These are phyloP conservation scores for Claviceps purpurea DNA, from an alignment of 2,329 filamentous ascomycete species.

Conservation along the genomic window DNA sequence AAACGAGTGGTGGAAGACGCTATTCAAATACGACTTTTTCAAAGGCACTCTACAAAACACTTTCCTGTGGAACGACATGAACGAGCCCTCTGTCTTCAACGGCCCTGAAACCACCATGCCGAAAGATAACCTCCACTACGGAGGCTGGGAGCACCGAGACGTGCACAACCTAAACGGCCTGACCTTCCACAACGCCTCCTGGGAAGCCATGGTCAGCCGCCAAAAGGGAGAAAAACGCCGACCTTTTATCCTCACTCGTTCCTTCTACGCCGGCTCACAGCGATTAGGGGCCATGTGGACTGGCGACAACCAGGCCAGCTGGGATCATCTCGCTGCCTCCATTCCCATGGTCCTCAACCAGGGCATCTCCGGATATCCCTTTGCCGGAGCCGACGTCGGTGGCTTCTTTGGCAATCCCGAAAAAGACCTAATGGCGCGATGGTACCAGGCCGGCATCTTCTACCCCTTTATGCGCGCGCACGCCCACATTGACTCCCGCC, in stretches of 20 bases:
- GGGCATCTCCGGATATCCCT: slow-evolving; percentile 85
- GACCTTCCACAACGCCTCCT: slow-evolving; percentile 92
- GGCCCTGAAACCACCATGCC: slow-evolving; percentile 98
- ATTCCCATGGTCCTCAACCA: slow-evolving; percentile 91
- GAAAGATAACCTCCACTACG: slow-evolving; percentile 89
- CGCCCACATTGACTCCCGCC: slow-evolving; percentile 89
- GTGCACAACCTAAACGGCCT: slow-evolving; percentile 92
- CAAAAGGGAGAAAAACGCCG: slow-evolving; percentile 75
- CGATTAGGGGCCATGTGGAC: slow-evolving; percentile 95
- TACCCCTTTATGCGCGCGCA: slow-evolving; percentile 98
- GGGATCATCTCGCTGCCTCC: slow-evolving; percentile 79
- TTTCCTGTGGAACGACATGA: slow-evolving; percentile 99
- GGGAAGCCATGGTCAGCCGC: slow-evolving; percentile 67
- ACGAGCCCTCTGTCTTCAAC: slow-evolving; percentile 97
- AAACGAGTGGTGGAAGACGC: slow-evolving; percentile 75
- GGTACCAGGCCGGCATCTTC: slow-evolving; percentile 94
- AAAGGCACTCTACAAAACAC: slow-evolving; percentile 76
- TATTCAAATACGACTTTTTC: slow-evolving; percentile 83
- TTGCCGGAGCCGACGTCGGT: slow-evolving; percentile 88
- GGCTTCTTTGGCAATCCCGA: slow-evolving; percentile 97
- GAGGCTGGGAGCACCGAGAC: slow-evolving; percentile 91
- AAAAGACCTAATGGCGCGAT: slow-evolving; percentile 79
- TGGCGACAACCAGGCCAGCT: slow-evolving; percentile 88
- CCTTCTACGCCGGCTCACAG: slow-evolving; percentile 86
- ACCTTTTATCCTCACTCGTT: slow-evolving; percentile 84